phyloP scores from a whole-genome alignment of 1,284 basidiomycete species.

The Apiotrichum mycotoxinovorans region DNA sequence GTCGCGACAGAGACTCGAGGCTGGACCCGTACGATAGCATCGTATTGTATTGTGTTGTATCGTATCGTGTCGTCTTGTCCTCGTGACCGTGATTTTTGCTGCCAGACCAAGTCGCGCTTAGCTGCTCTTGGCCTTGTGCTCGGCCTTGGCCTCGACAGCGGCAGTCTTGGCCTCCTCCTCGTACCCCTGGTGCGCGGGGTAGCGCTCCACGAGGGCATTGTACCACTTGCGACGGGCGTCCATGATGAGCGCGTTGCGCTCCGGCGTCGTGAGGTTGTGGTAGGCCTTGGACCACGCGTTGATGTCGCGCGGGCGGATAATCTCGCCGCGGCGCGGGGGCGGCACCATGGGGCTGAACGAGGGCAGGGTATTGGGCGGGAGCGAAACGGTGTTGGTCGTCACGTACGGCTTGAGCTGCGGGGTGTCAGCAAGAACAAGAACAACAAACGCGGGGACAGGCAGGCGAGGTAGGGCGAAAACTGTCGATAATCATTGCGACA shows the following conservation, averaged over 20 bases:
- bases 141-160: slow-evolving; percentile 14
- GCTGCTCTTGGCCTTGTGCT: neutral
- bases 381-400: slow-evolving; percentile 17
- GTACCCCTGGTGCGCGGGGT: slow-evolving; percentile 8
- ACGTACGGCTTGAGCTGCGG: slow-evolving; percentile 56
- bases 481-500: no score
- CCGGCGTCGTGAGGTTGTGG: slow-evolving; percentile 23
- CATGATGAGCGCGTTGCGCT: slow-evolving; percentile 39
- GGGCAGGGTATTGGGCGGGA: slow-evolving; percentile 15
- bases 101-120: neutral
- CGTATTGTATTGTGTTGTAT: no score
- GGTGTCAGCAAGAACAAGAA: neutral
- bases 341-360: slow-evolving; percentile 20
- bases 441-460: neutral
- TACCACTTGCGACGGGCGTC: slow-evolving; percentile 44
- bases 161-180: slow-evolving; percentile 13
- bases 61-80: no score
- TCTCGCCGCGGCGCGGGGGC: slow-evolving; percentile 5
- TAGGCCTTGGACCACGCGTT: slow-evolving; percentile 34
- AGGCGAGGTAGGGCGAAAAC: no score
- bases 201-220: slow-evolving; percentile 22
- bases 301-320: slow-evolving; percentile 8
- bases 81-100: neutral
- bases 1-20: no score
- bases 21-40: no score